phyloP scores from a whole-genome alignment of 257 asterid species.

The Fraxinus americana region DNA sequence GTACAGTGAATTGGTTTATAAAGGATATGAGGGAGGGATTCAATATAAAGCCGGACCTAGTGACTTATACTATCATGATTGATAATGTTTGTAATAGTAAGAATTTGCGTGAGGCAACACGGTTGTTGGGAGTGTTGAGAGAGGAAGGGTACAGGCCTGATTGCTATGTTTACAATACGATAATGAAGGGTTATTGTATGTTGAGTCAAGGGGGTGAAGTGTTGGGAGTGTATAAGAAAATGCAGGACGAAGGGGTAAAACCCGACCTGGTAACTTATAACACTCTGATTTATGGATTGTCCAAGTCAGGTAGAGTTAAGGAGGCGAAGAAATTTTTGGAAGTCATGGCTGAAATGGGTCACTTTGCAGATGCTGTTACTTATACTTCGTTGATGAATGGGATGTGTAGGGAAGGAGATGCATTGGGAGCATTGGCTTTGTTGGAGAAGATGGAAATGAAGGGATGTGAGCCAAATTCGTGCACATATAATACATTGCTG shows the following conservation, averaged over 20 bases:
- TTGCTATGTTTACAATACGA: slow-evolving; percentile 83
- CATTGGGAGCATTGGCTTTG: slow-evolving; percentile 68
- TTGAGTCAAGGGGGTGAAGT: slow-evolving; percentile 69
- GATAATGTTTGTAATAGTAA: slow-evolving; percentile 89
- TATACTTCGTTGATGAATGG: slow-evolving; percentile 97
- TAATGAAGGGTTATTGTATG: slow-evolving; percentile 86
- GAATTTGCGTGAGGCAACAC: slow-evolving; percentile 85
- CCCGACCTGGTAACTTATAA: slow-evolving; percentile 84
- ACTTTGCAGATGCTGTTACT: slow-evolving; percentile 74
- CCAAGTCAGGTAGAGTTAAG: slow-evolving; percentile 75
- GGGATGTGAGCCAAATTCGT: slow-evolving; percentile 77
- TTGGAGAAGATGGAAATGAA: slow-evolving; percentile 74
- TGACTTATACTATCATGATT: slow-evolving; percentile 93
- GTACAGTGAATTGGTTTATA: slow-evolving; percentile 56
- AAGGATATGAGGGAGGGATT: slow-evolving; percentile 66
- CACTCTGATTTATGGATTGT: slow-evolving; percentile 78
- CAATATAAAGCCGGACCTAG: slow-evolving; percentile 77
- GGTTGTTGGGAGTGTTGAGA: slow-evolving; percentile 60
- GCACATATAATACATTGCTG: slow-evolving; percentile 87
- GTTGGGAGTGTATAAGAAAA: slow-evolving; percentile 72
- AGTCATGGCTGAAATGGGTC: slow-evolving; percentile 76
- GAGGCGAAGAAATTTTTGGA: slow-evolving; percentile 75
- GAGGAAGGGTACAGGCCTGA: slow-evolving; percentile 87
- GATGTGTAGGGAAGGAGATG: slow-evolving; percentile 83
- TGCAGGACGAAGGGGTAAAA: slow-evolving; percentile 77